Conservation (phyloP, 305 asterid species). For the Andrographis paniculata region DNA sequence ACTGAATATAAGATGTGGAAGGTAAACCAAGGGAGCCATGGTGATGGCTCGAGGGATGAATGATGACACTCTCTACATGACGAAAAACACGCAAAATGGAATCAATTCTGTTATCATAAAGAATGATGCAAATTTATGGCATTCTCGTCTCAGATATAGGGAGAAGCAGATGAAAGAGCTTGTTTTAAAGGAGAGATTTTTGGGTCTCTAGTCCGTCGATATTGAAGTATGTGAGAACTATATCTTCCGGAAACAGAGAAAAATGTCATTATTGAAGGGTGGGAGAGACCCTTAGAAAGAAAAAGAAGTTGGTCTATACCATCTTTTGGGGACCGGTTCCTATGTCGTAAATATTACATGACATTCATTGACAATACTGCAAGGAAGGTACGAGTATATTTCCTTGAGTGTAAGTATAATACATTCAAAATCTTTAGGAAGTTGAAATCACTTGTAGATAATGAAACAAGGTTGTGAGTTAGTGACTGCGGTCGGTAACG, state of each 20-base stretch:
- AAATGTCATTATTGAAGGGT: no score
- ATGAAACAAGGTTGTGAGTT: background rate
- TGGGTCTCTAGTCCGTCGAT: no score
- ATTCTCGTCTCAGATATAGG: no score
- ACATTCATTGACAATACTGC: background rate
- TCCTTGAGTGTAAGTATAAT: background rate
- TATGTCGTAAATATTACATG: background rate
- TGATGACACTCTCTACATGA: background rate
- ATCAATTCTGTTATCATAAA: background rate
- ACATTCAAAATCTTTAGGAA: background rate
- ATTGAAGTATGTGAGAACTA: background rate
- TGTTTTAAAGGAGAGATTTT: no score
- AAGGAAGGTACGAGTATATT: background rate
- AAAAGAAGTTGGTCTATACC: background rate
- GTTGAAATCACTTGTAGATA: background rate
- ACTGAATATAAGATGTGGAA: no score
- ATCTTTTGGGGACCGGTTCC: slow-evolving; percentile 1
- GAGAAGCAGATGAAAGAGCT: no score
- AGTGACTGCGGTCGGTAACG: no score
- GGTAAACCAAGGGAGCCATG: background rate
- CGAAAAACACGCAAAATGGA: background rate
- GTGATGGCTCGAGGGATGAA: background rate
- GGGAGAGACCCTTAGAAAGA: background rate
- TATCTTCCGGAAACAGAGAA: no score
- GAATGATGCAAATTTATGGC: no score